phyloP scores from a whole-genome alignment of 257 asterid species.

The Eucommia ulmoides region DNA sequence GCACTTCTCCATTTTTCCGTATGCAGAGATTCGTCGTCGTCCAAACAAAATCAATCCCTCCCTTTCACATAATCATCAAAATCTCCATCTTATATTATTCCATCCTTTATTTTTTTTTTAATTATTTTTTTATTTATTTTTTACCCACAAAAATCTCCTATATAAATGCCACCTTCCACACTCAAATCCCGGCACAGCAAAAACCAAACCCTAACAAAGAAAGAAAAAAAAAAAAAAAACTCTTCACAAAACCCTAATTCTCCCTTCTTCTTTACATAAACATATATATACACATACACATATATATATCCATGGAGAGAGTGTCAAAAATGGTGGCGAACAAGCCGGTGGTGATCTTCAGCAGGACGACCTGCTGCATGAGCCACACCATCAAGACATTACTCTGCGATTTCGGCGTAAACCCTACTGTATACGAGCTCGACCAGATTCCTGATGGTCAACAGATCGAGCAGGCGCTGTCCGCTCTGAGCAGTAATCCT shows the following conservation, averaged over 20 bases:
- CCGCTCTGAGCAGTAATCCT: slow-evolving; percentile 15
- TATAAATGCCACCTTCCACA: slow-evolving; percentile 22
- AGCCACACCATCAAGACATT: slow-evolving; percentile 26
- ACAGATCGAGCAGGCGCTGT: slow-evolving; percentile 23
- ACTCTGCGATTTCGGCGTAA: slow-evolving; percentile 21
- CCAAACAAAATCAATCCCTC: slow-evolving; percentile 10
- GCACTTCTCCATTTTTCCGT: slow-evolving; percentile 14
- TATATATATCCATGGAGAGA: slow-evolving; percentile 10
- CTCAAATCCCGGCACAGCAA: slow-evolving; percentile 38
- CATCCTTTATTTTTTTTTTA: slow-evolving; percentile 5
- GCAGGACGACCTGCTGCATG: slow-evolving; percentile 31
- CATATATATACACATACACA: neutral
- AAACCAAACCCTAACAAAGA: slow-evolving; percentile 6
- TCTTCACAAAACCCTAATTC: neutral
- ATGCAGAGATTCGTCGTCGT: slow-evolving; percentile 64
- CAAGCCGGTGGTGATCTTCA: slow-evolving; percentile 31
- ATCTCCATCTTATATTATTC: neutral
- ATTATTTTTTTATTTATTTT: slow-evolving; percentile 5
- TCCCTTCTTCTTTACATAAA: neutral
- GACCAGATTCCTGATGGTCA: slow-evolving; percentile 20
- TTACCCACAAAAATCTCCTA: slow-evolving; percentile 12
- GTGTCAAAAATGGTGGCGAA: slow-evolving; percentile 20
- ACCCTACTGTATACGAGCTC: slow-evolving; percentile 24
- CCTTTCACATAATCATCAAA: neutral
- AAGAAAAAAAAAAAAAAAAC: no score